Base-by-base conservation (phyloP, 2,329 filamentous ascomycete genomes). In the Aschersonia sp. region DNA sequence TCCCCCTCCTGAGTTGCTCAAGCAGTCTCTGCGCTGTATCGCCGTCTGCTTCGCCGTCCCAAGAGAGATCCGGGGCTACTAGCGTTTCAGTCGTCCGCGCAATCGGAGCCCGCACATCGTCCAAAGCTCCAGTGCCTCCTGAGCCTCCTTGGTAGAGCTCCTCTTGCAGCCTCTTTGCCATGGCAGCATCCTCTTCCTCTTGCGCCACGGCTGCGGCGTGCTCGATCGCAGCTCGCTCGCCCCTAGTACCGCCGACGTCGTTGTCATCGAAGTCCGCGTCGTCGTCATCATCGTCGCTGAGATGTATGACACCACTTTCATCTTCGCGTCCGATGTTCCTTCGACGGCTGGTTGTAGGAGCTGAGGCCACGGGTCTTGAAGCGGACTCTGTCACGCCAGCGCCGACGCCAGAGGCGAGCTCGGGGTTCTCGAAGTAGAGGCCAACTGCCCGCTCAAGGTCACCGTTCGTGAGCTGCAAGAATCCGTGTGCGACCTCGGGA, bases 1-100 rank as follows among this genome's bases (percentile, higher is more conserved):
- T 62, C 49, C 67, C 63, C 49, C 64, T 68, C 43, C 78, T 74
- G 54, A 89, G 63, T 58, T 87, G 80, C 53, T 84, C 74, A 46
- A 84, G 66, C 7, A 87, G 71, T 45, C 78, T 75, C 45, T 74
- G 72, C 50, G 79, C 71, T 61, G 80, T 71, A 44, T 71, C 73
- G 37, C 72, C 67, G 39, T 66, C 66, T 11, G 39, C 48, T 30
- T 12, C 32, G n/a, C 56, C 69, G 62, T 65, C 71, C 62, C 74
- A 77, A 29, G 57, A 59, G 43, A 54, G 56, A 52, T 64, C 67
- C 1, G 86, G 86, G 2, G 83, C 89, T 8, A 95, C 82, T 46
- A 98, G 74, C 0, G 88, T 95, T 67, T 98, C 92, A 10, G 87
- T 94, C 31, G 85, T 94, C 56, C 87, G 78, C 43, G 83, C 87